Evolutionary conservation across 2,329 filamentous ascomycete genomes (phyloP), one percentile per base, ranked within the genome.

Genomic region (Balansia obtecta): DNA sequence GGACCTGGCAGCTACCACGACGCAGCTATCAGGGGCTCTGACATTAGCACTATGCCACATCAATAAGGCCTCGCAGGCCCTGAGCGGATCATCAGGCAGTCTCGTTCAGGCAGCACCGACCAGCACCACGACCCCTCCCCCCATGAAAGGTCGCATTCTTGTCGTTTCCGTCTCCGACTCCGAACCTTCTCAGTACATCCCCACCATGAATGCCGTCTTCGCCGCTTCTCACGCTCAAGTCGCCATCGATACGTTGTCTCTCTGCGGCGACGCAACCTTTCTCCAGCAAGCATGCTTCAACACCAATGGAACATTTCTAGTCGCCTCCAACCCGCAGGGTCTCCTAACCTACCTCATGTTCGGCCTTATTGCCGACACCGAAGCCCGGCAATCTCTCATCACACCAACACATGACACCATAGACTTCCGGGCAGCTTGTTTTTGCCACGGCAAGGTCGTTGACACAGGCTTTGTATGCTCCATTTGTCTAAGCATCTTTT

Each of bases 191-290:
- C 86, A 97, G 67, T 98, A 98, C 71, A 98, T 98, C 50, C 86
- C 91, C 0, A 93, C 95, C 58, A 98, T 98, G 93, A 98, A 98
- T 70, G 81, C 85, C 60, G 95, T 97, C 54, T 98, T 98, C 68
- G 93, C 93, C 2, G 93, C 91, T 52, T 87, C 95, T 61, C 83
- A 91, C 56, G 78, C 89, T 50, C 80, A 81, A 58, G 88, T 98
- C 55, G 87, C 90, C 22, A 89, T 98, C 60, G 93, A 98, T 65
- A 91, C 95, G 34, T 78, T 95, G 53, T 86, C 94, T 57, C 75
- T 98, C 12, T 82, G 85, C 41, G 88, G 88, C 20, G 81, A 88
- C 58, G 88, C 91, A 0, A 90, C 95, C 11, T 94, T 98, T 65
- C 74, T 98, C 46, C 91, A 98, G 63, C 93, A 98, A 69, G 93